Evolutionary conservation across 2,329 filamentous ascomycete species (phyloP).

Genomic region (Aaosphaeria pasadenensis): DNA sequence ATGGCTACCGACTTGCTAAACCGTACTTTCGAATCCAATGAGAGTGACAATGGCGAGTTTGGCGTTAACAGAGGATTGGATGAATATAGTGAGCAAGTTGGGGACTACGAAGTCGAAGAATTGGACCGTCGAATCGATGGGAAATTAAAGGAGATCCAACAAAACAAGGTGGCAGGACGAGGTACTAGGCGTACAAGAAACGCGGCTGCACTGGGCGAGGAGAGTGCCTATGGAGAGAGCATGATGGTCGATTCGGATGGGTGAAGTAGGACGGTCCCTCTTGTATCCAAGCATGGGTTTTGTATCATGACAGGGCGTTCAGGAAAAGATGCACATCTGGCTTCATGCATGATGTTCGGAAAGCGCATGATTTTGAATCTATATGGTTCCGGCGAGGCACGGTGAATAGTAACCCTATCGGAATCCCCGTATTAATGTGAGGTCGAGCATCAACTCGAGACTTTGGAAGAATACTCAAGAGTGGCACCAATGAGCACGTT

Average conservation of each 20-base stretch:
- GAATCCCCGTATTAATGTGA: too few species aligned
- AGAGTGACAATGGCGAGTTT: slow-evolving; percentile 15
- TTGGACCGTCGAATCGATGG: slow-evolving; percentile 55
- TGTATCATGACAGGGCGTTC: too few species aligned
- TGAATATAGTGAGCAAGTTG: neutral
- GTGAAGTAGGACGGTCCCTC: slow-evolving; percentile 10
- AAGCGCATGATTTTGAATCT: too few species aligned
- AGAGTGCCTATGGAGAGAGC: slow-evolving; percentile 43
- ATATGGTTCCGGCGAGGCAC: too few species aligned
- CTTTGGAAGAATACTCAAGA: too few species aligned
- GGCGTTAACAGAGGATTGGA: slow-evolving; percentile 1
- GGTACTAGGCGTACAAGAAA: slow-evolving; percentile 49
- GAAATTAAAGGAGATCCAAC: slow-evolving; percentile 48
- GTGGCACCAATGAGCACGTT: too few species aligned
- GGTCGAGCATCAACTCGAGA: too few species aligned
- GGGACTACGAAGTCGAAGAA: slow-evolving; percentile 40
- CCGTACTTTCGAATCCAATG: slow-evolving; percentile 57
- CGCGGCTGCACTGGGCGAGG: slow-evolving; percentile 33
- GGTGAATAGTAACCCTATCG: too few species aligned
- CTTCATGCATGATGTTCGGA: too few species aligned
- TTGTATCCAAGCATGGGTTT: too few species aligned
- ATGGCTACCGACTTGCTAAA: slow-evolving; percentile 76
- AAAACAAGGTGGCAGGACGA: slow-evolving; percentile 53
- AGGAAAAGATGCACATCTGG: too few species aligned
- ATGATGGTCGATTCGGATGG: slow-evolving; percentile 59